Conservation (phyloP, 352 stramenopile species). For the Globisporangium recalcitrans region DNA sequence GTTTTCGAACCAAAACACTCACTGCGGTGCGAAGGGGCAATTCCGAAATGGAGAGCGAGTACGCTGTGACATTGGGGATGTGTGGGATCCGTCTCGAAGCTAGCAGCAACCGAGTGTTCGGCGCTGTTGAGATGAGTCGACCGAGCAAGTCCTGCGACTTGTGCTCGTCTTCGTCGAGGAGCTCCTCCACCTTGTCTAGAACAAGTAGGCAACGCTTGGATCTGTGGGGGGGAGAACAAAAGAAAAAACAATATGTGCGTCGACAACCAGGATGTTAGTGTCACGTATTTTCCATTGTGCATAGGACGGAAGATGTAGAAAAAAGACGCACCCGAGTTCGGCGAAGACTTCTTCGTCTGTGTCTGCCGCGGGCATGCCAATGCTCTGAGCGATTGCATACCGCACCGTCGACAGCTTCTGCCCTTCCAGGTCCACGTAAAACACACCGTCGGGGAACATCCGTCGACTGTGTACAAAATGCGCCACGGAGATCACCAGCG, state of each 20-base stretch:
- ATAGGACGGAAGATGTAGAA: background rate
- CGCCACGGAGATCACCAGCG: conserved; percentile 72
- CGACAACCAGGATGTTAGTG: background rate
- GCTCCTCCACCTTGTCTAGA: conserved; percentile 75
- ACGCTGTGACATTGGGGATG: conserved; percentile 72
- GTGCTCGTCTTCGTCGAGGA: conserved; percentile 72
- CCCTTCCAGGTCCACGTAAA: conserved; percentile 80
- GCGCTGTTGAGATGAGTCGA: conserved; percentile 65
- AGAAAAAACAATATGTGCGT: background rate
- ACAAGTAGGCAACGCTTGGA: conserved; percentile 68
- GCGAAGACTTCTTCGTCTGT: conserved; percentile 78
- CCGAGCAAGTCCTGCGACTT: conserved; percentile 65
- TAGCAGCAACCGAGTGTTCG: conserved; percentile 60
- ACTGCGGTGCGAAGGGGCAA: conserved; percentile 67
- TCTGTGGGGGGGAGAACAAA: too few species aligned
- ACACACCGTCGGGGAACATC: conserved; percentile 77
- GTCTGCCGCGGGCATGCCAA: conserved; percentile 65
- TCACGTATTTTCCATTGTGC: background rate
- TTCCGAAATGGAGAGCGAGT: conserved; percentile 72
- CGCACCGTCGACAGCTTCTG: conserved; percentile 74
- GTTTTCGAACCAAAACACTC: conserved; percentile 1
- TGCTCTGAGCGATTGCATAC: conserved; percentile 78
- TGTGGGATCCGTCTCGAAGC: conserved; percentile 67
- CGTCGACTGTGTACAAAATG: conserved; percentile 75
- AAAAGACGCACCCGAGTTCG: conserved; percentile 40